A percentile compares a stretch with the other conserved stretches of the same genome.
Evolutionary conservation across 129 eudicot genomes (phyloP).

Genomic region (Saposhnikovia divaricata): DNA sequence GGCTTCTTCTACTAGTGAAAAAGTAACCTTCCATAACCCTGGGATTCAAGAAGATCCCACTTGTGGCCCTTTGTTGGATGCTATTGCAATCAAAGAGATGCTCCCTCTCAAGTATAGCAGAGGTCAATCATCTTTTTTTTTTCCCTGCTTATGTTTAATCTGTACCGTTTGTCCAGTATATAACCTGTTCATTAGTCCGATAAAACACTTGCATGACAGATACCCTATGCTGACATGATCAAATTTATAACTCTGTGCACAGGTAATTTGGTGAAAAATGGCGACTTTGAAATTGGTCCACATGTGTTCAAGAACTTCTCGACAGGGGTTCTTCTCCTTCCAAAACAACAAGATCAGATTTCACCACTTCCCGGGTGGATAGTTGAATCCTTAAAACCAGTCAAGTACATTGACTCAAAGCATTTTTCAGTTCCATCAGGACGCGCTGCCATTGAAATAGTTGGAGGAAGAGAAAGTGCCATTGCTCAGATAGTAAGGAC

Average conservation of each 20-base stretch:
- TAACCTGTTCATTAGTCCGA: too few species aligned
- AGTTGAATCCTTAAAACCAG: conserved; percentile 63
- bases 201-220: too few species aligned
- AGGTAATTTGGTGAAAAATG: conserved; percentile 69
- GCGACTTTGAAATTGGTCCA: conserved; percentile 67
- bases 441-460: conserved; percentile 48
- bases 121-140: conserved; percentile 19
- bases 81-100: conserved; percentile 56
- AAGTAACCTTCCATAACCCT: conserved; percentile 48
- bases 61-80: conserved; percentile 63
- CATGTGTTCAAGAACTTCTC: conserved; percentile 52
- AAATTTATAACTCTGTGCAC: background rate
- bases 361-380: conserved; percentile 86
- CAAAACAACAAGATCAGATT: conserved; percentile 40
- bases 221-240: background rate
- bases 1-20: conserved; percentile 27
- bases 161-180: too few species aligned
- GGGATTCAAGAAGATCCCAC: conserved; percentile 59
- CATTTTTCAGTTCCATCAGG: conserved; percentile 63
- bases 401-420: conserved; percentile 53
- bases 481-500: conserved; percentile 55
- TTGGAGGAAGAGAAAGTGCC: conserved; percentile 72
- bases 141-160: too few species aligned
- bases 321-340: conserved; percentile 62
- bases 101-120: conserved; percentile 20